Percentiles rank a stretch among this genome's conserved stretches.
phyloP scores from a whole-genome alignment of 1,139 yeast genomes.

The Pichia cactophila region DNA sequence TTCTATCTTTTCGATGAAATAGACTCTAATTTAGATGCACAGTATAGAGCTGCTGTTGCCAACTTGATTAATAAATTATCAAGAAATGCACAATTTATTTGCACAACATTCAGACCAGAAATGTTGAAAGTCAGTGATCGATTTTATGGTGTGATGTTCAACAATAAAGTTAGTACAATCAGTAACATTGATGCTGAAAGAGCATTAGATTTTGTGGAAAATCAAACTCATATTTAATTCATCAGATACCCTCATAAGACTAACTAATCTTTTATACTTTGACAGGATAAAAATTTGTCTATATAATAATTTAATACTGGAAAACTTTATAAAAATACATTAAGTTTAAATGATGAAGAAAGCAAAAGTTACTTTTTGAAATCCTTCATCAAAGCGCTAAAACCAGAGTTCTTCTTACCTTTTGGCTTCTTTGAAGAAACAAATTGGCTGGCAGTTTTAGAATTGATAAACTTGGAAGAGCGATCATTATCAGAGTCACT shows the following conservation, averaged over 20 bases:
- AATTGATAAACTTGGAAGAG: slow-evolving; percentile 31
- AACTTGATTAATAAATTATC: slow-evolving; percentile 61
- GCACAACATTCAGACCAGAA: slow-evolving; percentile 94
- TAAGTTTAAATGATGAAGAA: not conserved
- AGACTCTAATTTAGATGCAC: slow-evolving; percentile 92
- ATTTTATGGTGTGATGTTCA: slow-evolving; percentile 81
- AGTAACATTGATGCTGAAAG: slow-evolving; percentile 62
- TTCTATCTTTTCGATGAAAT: slow-evolving; percentile 93
- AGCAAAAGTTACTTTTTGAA: slow-evolving; percentile 27
- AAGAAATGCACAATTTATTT: slow-evolving; percentile 73
- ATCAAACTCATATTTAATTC: slow-evolving; percentile 32
- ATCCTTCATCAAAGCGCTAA: slow-evolving; percentile 47
- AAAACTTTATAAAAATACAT: not conserved
- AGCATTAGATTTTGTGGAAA: slow-evolving; percentile 77
- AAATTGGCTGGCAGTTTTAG: slow-evolving; percentile 35
- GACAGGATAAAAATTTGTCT: not conserved
- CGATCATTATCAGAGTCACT: slow-evolving; percentile 20
- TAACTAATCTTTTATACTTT: no score
- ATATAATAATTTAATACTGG: not conserved
- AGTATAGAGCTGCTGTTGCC: slow-evolving; percentile 86
- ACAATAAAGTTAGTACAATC: slow-evolving; percentile 75
- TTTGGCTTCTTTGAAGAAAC: slow-evolving; percentile 28
- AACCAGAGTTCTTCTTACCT: slow-evolving; percentile 37
- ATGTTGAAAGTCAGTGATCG: slow-evolving; percentile 82
- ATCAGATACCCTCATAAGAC: no score